Conservation (phyloP, 345 rosid species). For the Brassica cretica region DNA sequence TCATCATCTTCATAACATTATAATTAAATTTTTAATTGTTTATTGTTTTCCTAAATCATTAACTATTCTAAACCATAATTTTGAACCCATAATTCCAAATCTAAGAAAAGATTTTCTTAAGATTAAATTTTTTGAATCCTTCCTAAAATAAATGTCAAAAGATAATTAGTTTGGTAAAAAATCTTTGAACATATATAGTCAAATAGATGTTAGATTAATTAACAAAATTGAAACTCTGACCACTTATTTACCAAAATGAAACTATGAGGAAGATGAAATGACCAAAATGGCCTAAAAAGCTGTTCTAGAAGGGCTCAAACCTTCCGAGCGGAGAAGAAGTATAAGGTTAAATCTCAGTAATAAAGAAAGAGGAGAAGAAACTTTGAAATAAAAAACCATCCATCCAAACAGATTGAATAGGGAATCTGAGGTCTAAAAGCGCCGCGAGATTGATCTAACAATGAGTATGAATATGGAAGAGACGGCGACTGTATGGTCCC, state of each 20-base stretch:
- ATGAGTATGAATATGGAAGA: slow-evolving; percentile 54
- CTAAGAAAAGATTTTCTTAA: not conserved
- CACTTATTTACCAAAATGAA: not conserved
- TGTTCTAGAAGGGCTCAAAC: not conserved
- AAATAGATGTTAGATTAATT: not conserved
- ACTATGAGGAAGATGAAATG: not conserved
- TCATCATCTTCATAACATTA: not conserved
- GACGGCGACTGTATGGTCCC: slow-evolving; percentile 43
- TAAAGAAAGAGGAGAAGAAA: not conserved
- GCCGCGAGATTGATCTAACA: slow-evolving; percentile 24
- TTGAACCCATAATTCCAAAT: not conserved
- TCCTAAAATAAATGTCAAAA: not conserved
- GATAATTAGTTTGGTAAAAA: not conserved
- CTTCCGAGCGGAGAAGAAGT: slow-evolving; percentile 23
- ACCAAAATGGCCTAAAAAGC: not conserved
- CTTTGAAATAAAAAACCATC: slow-evolving; percentile 6
- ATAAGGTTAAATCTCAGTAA: not conserved
- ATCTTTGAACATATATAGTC: not conserved
- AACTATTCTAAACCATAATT: not conserved
- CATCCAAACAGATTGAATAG: not conserved
- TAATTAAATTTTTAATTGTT: too few relatives aligned
- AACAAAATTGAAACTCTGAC: not conserved
- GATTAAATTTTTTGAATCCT: not conserved
- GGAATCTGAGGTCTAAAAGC: slow-evolving; percentile 31
- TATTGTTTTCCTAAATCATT: not conserved